Base-by-base conservation (phyloP, 2,329 filamentous ascomycete species). In the Monosporascus sp. region DNA sequence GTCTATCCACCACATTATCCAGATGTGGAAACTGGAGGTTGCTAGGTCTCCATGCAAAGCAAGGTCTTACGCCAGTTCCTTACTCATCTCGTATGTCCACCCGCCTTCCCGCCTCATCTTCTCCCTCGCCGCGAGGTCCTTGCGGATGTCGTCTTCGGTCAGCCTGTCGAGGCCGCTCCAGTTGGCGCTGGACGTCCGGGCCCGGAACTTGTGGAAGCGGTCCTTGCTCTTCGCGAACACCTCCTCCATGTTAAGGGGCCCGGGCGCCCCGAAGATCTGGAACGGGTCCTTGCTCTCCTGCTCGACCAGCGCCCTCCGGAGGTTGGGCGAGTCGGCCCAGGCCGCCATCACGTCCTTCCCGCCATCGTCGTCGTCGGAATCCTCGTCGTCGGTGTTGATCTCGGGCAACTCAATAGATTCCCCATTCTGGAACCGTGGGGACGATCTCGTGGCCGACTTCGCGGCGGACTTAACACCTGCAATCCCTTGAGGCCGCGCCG, bases 371-470 rank as follows among this genome's bases (percentile, higher is more conserved):
- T 87, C 83, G 6, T 93, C 88, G 43, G 16, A 22, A 48, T 96
- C 90, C 64, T 96, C 92, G 31, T 91, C 91, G 67, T 99, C 95
- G 1, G 94, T 97, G 59, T 91, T 85, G 62, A 99, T 97, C 62
- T 99, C 94, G 0, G 94, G 93, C 3, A 99, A 83, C 61, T 94
- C 88, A 64, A 99, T 97, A 50, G 82, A 83, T 55, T 99, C 94
- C 56, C 92, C 91, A 62, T 91, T 93, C 56, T 87, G 88, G 73
- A 95, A 96, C 50, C 90, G 84, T 1, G 91, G 91, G 1, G 91
- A 96, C 31, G 88, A 87, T 59, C 84, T 81, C 19, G 81, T 72
- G 2, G 72, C 76, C n/a, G 80, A 78, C 63, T 88, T 89, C 54
- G 77, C 77, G 3, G 75, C 76, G 1, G 84, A 83, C 64, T 86